Percentiles rank a stretch among this genome's conserved stretches.
phyloP scores from a whole-genome alignment of 331 rosid species.

The Malus hybrid region DNA sequence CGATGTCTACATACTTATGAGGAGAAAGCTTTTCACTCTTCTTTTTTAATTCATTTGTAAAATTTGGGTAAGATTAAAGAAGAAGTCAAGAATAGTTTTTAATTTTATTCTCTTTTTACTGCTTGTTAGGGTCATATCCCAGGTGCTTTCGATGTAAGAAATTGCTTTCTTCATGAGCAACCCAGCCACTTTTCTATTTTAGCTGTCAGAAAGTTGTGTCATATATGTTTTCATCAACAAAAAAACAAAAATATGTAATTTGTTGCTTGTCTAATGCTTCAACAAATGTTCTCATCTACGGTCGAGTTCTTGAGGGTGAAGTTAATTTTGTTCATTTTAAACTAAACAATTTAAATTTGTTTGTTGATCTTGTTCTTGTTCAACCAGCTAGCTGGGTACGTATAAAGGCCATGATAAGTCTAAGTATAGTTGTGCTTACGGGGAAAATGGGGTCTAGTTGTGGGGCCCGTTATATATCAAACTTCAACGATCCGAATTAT shows the following conservation, averaged over 20 bases:
- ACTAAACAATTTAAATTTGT: too few relatives aligned
- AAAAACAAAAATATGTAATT: not conserved
- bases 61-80: not conserved
- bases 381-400: too few relatives aligned
- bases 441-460: too few relatives aligned
- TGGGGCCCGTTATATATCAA: too few relatives aligned
- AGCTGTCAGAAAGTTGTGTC: not conserved
- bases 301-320: not conserved
- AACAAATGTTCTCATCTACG: not conserved
- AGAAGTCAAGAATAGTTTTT: constrained; percentile 3
- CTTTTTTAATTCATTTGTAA: not conserved
- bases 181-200: not conserved
- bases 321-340: not conserved
- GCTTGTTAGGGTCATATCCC: not conserved
- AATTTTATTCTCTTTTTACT: not conserved
- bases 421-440: too few relatives aligned
- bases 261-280: constrained; percentile 1
- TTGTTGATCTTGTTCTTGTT: too few relatives aligned
- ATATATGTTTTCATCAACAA: not conserved
- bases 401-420: too few relatives aligned
- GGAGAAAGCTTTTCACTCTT: not conserved
- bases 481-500: too few relatives aligned
- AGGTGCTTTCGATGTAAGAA: not conserved
- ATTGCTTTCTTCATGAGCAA: not conserved
- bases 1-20: not conserved